Evolutionary conservation across 106 monocot genomes (phyloP), one percentile per base, ranked within the genome.

Genomic region (Platanthera zijinensis): DNA sequence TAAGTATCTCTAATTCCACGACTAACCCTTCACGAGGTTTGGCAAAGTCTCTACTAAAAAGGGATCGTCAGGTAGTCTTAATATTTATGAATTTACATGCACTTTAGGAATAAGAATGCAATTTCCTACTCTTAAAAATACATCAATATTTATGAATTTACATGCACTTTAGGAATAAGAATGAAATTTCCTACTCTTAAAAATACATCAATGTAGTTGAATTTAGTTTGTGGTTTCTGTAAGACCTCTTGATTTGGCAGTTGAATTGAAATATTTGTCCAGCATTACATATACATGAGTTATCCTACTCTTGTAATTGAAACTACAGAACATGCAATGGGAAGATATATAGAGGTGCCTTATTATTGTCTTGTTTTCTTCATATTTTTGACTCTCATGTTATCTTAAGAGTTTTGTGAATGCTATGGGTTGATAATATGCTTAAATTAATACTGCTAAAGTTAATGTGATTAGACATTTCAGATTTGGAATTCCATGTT

Each of bases 11-110:
- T 17, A 53, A 71, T 59, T 70, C 51, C 51, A 79, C 81, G 30
- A 77, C 73, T 21, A 92, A 85, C 49, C 87, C 89, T 69, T 96
- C 96, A 32, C 82, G 93, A 50, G 67, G 81, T 76, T 77, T 96
- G 48, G 96, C 93, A 10, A 97, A 93, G 82, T 53, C 17, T 70
- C 83, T 97, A 14, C 73, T 97, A 28, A 97, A 93, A 82, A 91
- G 79, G 79, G 96, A 97, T 75, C 84, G 93, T 46, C 96, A 97
- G 93, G 96, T 97, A 84, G 46, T 67, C 32, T 69, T 72, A 21
- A 72, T 48, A 50, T 51, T 72, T 51, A 72, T 25, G 49, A 10
- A 1, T 15, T 10, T 5, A 32, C 30, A 25, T 67, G 2, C 32
- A 67, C 39, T 10, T 67, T 67, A 67, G 6, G 1, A 10, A 32